phyloP scores from a whole-genome alignment of 1,284 basidiomycete genomes.

The Volvariella surrecta region DNA sequence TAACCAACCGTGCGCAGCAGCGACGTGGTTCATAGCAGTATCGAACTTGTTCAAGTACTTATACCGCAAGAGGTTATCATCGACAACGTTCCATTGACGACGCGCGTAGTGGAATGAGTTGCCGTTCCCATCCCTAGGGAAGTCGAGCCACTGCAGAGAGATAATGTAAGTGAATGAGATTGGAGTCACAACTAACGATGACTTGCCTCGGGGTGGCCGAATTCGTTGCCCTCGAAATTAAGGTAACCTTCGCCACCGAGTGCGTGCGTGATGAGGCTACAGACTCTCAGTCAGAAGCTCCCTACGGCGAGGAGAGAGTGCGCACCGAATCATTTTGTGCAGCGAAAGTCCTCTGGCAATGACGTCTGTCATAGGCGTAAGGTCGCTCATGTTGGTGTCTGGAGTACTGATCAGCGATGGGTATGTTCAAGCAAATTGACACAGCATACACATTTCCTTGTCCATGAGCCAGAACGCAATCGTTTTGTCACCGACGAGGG shows the following conservation, averaged over 20 bases:
- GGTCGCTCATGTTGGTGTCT: constrained; percentile 95
- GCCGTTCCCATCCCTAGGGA: constrained; percentile 90
- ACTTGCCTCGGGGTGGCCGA: constrained; percentile 88
- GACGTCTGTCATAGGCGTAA: constrained; percentile 78
- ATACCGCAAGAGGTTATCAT: constrained; percentile 83
- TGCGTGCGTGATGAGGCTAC: constrained; percentile 81
- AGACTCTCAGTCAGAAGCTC: constrained; percentile 5
- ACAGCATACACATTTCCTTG: constrained; percentile 89
- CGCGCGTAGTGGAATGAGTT: constrained; percentile 96
- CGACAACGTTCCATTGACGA: constrained; percentile 92
- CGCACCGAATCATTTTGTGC: constrained; percentile 96
- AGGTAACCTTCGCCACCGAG: constrained; percentile 96
- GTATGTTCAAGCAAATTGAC: neutral
- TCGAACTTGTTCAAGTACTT: constrained; percentile 93
- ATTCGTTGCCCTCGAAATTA: constrained; percentile 98
- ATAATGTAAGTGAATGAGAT: constrained; percentile 6
- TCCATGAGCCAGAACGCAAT: constrained; percentile 99
- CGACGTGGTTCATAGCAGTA: constrained; percentile 85
- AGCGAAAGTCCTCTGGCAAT: constrained; percentile 86
- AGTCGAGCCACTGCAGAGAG: constrained; percentile 84
- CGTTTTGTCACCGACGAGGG: constrained; percentile 97
- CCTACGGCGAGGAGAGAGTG: neutral
- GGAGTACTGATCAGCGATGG: constrained; percentile 8
- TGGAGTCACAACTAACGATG: neutral
- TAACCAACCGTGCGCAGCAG: constrained; percentile 80